Evolutionary conservation across 352 stramenopile species (phyloP).

Genomic region (Phytophthora citrophthora): DNA sequence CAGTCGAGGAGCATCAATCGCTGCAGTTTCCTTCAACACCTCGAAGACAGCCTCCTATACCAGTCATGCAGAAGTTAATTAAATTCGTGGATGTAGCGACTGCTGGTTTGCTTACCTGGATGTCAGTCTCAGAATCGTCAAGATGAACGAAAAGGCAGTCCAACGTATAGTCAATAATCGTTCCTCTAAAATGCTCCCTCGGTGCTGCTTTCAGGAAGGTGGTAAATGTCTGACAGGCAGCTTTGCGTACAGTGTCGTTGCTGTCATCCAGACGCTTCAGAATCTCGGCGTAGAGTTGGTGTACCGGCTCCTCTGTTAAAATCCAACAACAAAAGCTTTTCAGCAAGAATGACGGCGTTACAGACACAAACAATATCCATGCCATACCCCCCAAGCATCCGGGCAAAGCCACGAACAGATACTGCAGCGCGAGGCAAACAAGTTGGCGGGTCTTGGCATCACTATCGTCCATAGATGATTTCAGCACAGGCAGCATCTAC

Average conservation of each 20-base stretch:
- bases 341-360: constrained; percentile 4
- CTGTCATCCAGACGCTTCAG: constrained; percentile 93
- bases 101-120: constrained; percentile 60
- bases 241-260: constrained; percentile 89
- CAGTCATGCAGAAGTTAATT: constrained; percentile 9
- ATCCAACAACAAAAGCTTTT: constrained; percentile 5
- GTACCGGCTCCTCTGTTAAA: constrained; percentile 84
- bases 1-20: constrained; percentile 62
- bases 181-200: constrained; percentile 86
- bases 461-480: constrained; percentile 87
- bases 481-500: constrained; percentile 89
- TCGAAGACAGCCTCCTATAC: constrained; percentile 69
- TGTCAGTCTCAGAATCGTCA: constrained; percentile 87
- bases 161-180: constrained; percentile 91
- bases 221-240: constrained; percentile 87
- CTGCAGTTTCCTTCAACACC: constrained; percentile 71
- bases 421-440: constrained; percentile 88
- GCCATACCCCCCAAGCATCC: constrained; percentile 70
- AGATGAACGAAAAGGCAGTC: constrained; percentile 93
- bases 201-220: constrained; percentile 88
- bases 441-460: constrained; percentile 91
- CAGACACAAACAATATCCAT: not conserved
- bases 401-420: constrained; percentile 84
- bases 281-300: constrained; percentile 92
- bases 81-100: not conserved